Percentiles rank a stretch among this genome's conserved stretches.
Evolutionary conservation across 2,329 filamentous ascomycete genomes (phyloP).

Genomic region (Cylindrodendrum hubeiense): DNA sequence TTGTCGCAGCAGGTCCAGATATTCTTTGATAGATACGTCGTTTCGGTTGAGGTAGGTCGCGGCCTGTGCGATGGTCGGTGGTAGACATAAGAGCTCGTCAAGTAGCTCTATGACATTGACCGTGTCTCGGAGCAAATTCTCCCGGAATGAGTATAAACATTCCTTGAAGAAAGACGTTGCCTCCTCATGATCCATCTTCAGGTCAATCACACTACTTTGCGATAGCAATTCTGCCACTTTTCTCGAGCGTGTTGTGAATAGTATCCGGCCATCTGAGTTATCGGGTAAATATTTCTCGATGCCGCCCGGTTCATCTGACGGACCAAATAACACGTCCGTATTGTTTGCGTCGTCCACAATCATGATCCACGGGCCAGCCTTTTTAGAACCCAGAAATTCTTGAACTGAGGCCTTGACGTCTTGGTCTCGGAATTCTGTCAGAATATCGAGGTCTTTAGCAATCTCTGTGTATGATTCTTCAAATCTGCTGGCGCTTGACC

Average conservation of each 20-base stretch:
- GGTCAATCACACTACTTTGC: background rate
- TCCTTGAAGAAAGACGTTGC: background rate
- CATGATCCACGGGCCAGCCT: conserved; percentile 2
- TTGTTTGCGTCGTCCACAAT: conserved; percentile 4
- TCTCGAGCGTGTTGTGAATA: conserved; percentile 3
- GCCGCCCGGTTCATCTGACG: background rate
- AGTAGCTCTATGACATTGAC: background rate
- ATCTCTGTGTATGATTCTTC: background rate
- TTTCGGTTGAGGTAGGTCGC: background rate
- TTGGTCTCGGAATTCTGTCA: background rate
- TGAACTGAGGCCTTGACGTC: background rate
- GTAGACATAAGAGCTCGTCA: background rate
- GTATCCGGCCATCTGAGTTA: background rate
- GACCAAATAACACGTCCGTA: background rate
- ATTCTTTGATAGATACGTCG: background rate
- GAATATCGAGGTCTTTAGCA: background rate
- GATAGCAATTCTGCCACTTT: background rate
- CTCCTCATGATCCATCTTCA: conserved; percentile 1
- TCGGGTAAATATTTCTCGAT: background rate
- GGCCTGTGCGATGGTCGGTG: background rate
- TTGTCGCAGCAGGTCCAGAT: background rate
- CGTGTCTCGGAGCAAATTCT: background rate
- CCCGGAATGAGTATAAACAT: background rate
- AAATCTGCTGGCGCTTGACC: background rate
- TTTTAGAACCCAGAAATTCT: background rate